phyloP scores from a whole-genome alignment of 2,329 filamentous ascomycete species.

The Dryadomyces sulphureus region DNA sequence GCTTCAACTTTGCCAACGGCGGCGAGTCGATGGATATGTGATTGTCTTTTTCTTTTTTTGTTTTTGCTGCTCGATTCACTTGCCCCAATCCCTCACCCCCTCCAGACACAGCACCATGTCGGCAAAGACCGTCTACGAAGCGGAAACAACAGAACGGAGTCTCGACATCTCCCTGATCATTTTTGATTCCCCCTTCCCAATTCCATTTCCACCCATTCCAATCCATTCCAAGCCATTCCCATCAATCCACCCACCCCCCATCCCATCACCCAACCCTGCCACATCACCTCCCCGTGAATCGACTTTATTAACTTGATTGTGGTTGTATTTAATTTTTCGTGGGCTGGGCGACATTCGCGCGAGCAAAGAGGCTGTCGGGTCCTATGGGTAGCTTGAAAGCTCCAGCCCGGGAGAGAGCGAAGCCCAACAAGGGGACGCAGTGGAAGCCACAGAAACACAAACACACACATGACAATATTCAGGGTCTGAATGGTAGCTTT shows the following conservation, averaged over 20 bases:
- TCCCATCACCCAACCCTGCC: conserved; percentile 14
- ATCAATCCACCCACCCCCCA: background rate
- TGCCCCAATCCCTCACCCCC: background rate
- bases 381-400: conserved; percentile 52
- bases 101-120: background rate
- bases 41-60: conserved; percentile 7
- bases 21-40: conserved; percentile 54
- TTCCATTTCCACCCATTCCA: background rate
- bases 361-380: conserved; percentile 22
- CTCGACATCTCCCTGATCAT: background rate
- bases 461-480: conserved; percentile 12
- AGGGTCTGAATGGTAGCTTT: conserved; percentile 34
- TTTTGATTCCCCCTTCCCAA: background rate
- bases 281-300: conserved; percentile 17
- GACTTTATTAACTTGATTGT: conserved; percentile 17
- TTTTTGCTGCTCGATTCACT: background rate
- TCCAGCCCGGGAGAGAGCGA: conserved; percentile 31
- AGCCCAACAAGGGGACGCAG: background rate
- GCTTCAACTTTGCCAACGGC: conserved; percentile 84
- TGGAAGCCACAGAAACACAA: conserved; percentile 10
- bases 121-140: background rate
- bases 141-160: background rate
- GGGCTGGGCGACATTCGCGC: conserved; percentile 11
- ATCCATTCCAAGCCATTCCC: background rate
- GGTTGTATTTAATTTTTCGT: conserved; percentile 9